Evolutionary conservation across 2,329 filamentous ascomycete genomes (phyloP).

Genomic region (Cercospora sp.): DNA sequence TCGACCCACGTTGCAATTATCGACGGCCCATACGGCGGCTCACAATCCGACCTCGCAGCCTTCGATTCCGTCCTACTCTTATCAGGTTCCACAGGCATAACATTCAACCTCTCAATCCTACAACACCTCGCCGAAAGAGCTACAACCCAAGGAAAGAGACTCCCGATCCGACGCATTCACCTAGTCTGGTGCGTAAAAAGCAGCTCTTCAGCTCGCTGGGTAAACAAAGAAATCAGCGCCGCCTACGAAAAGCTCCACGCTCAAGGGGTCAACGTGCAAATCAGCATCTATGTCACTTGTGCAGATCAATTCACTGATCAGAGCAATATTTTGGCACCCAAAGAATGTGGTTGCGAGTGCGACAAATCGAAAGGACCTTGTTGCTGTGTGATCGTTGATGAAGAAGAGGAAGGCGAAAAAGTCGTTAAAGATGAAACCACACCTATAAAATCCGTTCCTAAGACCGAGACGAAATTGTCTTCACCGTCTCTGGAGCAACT

Average conservation of each 20-base stretch:
- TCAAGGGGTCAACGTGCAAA: conserved; percentile 25
- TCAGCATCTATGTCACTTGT: conserved; percentile 33
- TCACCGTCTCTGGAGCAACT: not conserved
- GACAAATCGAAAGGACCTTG: conserved; percentile 32
- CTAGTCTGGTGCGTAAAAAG: conserved; percentile 35
- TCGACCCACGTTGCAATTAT: conserved; percentile 26
- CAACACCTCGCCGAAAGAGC: conserved; percentile 32
- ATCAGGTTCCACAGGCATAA: conserved; percentile 34
- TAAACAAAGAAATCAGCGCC: conserved; percentile 25
- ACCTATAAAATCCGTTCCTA: conserved; percentile 3
- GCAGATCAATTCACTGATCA: conserved; percentile 29
- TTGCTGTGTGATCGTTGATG: conserved; percentile 27
- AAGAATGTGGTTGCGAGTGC: conserved; percentile 31
- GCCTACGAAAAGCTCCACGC: conserved; percentile 24
- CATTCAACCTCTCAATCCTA: conserved; percentile 32
- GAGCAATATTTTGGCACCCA: conserved; percentile 11
- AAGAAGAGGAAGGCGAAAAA: conserved; percentile 20
- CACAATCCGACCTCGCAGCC: conserved; percentile 29
- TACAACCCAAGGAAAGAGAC: conserved; percentile 15
- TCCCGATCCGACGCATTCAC: conserved; percentile 28
- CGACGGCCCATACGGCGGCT: conserved; percentile 33
- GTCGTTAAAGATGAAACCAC: conserved; percentile 13
- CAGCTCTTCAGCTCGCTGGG: conserved; percentile 26
- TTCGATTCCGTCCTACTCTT: conserved; percentile 34
- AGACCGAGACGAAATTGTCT: not conserved